These are phyloP conservation scores for Rhodotorula babjevae DNA, from an alignment of 768 basidiomycete species.

Conservation along the genomic window DNA sequence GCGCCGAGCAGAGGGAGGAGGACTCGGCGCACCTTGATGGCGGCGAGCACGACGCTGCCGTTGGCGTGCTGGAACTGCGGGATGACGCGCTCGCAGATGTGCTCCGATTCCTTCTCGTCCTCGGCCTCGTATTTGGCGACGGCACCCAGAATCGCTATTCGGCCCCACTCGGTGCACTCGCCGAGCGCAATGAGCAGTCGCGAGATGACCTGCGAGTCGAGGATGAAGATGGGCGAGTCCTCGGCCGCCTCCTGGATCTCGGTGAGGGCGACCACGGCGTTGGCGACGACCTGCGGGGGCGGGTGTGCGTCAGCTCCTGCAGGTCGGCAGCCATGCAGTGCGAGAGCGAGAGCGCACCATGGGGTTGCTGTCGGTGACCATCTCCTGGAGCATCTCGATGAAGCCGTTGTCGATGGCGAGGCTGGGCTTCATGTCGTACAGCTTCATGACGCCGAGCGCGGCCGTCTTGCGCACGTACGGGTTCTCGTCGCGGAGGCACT, in stretches of 20 bases:
- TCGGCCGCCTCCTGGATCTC: slow-evolving; percentile 74
- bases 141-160: slow-evolving; percentile 84
- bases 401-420: slow-evolving; percentile 93
- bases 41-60: slow-evolving; percentile 90
- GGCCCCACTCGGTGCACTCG: slow-evolving; percentile 98
- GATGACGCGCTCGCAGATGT: slow-evolving; percentile 96
- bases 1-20: too few relatives aligned
- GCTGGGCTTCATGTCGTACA: slow-evolving; percentile 95
- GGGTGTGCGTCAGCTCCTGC: background rate
- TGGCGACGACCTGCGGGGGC: slow-evolving; percentile 85
- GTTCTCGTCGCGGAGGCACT: slow-evolving; percentile 87
- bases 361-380: slow-evolving; percentile 93
- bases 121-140: slow-evolving; percentile 73
- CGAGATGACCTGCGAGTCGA: slow-evolving; percentile 75
- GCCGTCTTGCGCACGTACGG: slow-evolving; percentile 99
- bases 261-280: slow-evolving; percentile 84
- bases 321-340: background rate
- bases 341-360: slow-evolving; percentile 61
- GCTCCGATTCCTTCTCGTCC: slow-evolving; percentile 93
- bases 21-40: slow-evolving; percentile 66
- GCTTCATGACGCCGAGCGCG: slow-evolving; percentile 90
- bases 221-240: slow-evolving; percentile 61
- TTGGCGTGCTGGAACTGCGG: slow-evolving; percentile 98
- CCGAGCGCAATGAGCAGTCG: slow-evolving; percentile 92
- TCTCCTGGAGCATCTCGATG: slow-evolving; percentile 76